phyloP scores from a whole-genome alignment of 1,284 basidiomycete species.

The Ceratobasidium sp. region DNA sequence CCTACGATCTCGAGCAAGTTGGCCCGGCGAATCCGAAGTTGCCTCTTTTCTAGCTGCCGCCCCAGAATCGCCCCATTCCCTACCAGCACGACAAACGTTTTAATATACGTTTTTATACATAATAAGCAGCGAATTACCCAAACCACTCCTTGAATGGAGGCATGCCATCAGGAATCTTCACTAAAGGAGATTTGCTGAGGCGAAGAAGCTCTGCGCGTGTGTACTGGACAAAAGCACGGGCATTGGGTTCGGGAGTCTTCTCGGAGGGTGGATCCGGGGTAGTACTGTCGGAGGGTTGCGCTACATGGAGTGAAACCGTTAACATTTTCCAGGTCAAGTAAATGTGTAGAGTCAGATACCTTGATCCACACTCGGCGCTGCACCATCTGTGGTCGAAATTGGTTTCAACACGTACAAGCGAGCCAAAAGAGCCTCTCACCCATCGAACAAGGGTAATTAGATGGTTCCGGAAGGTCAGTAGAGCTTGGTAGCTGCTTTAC shows the following conservation, averaged over 20 bases:
- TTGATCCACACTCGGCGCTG: slow-evolving; percentile 34
- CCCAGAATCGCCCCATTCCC: slow-evolving; percentile 53
- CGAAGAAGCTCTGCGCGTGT: slow-evolving; percentile 72
- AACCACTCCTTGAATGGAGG: slow-evolving; percentile 87
- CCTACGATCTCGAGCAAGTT: slow-evolving; percentile 47
- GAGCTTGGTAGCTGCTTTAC: background rate
- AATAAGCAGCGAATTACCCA: slow-evolving; percentile 67
- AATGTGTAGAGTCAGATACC: slow-evolving; percentile 21
- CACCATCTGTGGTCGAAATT: slow-evolving; percentile 20
- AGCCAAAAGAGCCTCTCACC: background rate
- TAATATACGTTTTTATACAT: slow-evolving; percentile 60
- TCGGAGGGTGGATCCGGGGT: background rate
- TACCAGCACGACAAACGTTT: slow-evolving; percentile 59
- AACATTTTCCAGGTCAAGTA: background rate
- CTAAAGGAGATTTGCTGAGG: slow-evolving; percentile 79
- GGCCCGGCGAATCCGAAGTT: slow-evolving; percentile 60
- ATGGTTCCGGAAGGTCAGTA: background rate
- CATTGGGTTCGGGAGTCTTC: slow-evolving; percentile 1
- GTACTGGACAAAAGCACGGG: slow-evolving; percentile 64
- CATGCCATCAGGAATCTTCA: slow-evolving; percentile 76
- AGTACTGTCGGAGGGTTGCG: background rate
- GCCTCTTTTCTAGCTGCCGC: slow-evolving; percentile 70
- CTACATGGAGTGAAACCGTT: background rate
- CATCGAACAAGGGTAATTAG: slow-evolving; percentile 8
- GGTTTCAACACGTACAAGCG: background rate